A percentile compares a stretch with the other conserved stretches of the same genome.
Evolutionary conservation across 208 protist species (phyloP).

Genomic region (Trypanosoma lewisi): DNA sequence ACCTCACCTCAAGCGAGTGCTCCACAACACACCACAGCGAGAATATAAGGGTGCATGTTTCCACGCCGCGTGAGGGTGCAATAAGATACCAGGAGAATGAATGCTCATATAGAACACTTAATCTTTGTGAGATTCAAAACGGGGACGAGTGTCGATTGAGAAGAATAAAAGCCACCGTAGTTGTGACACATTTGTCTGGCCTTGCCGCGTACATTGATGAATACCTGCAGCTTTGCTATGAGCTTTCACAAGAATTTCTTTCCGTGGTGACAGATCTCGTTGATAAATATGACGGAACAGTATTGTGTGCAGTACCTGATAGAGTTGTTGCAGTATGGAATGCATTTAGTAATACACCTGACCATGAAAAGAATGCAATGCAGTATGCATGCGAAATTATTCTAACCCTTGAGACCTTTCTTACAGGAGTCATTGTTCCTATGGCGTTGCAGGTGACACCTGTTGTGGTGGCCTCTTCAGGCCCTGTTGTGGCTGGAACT

Average conservation of each 20-base stretch:
- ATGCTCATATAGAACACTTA: slow-evolving; percentile 8
- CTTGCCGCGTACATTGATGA: slow-evolving; percentile 13
- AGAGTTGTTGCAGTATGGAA: slow-evolving; percentile 51
- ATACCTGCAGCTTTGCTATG: slow-evolving; percentile 7
- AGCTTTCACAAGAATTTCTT: slow-evolving; percentile 35
- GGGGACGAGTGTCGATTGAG: slow-evolving; percentile 6
- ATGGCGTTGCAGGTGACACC: slow-evolving; percentile 4
- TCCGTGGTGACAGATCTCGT: slow-evolving; percentile 26
- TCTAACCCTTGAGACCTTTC: slow-evolving; percentile 8
- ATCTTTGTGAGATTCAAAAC: slow-evolving; percentile 15
- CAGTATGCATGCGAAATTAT: slow-evolving; percentile 16
- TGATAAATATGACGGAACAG: slow-evolving; percentile 27
- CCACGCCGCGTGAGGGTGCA: not conserved
- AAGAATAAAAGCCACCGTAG: slow-evolving; percentile 14
- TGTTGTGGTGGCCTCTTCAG: slow-evolving; percentile 22
- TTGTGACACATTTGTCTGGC: slow-evolving; percentile 10
- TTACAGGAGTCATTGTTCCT: not conserved
- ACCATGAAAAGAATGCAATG: slow-evolving; percentile 21
- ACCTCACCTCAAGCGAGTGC: not conserved
- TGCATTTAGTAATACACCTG: slow-evolving; percentile 14
- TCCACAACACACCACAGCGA: too few relatives aligned
- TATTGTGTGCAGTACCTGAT: slow-evolving; percentile 35
- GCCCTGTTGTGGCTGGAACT: slow-evolving; percentile 19
- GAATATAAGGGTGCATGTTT: not conserved
- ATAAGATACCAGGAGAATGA: slow-evolving; percentile 1